Conservation (phyloP, 441 rosid species). For the Geranium incanum region DNA sequence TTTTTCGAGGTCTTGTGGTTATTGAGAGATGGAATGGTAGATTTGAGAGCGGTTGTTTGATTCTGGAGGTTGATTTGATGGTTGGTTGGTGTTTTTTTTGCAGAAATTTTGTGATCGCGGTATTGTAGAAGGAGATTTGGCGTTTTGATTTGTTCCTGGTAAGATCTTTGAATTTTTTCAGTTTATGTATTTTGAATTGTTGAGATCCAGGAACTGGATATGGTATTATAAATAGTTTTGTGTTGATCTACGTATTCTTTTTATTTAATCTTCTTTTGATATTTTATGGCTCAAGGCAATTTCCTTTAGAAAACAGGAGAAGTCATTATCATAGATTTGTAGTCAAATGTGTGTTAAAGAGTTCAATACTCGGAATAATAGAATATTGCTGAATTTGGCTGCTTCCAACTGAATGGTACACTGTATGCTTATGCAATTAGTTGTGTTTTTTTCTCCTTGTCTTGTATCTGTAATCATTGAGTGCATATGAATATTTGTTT, state of each 20-base stretch:
- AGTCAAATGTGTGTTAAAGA: neutral
- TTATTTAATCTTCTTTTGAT: too few relatives aligned
- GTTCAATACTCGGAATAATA: neutral
- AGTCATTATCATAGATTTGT: neutral
- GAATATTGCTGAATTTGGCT: neutral
- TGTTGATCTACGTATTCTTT: too few relatives aligned
- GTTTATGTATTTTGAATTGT: neutral
- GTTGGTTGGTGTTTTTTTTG: neutral
- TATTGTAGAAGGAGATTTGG: neutral
- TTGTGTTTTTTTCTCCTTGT: neutral
- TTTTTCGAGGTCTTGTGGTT: neutral
- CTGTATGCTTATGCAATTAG: neutral
- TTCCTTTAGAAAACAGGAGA: neutral
- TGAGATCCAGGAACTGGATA: neutral
- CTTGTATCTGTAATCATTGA: neutral
- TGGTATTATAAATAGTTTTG: neutral
- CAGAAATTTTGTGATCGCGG: neutral
- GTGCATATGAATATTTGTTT: neutral
- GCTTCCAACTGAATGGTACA: neutral
- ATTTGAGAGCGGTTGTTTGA: neutral
- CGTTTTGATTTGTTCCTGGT: neutral
- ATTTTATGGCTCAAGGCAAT: too few relatives aligned
- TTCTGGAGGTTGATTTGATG: neutral
- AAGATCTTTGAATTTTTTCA: neutral
- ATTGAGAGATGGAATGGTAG: neutral